Percentiles rank a stretch among this genome's conserved stretches.
Evolutionary conservation across 306 rosid species (phyloP).

Genomic region (Vigna unguiculata): DNA sequence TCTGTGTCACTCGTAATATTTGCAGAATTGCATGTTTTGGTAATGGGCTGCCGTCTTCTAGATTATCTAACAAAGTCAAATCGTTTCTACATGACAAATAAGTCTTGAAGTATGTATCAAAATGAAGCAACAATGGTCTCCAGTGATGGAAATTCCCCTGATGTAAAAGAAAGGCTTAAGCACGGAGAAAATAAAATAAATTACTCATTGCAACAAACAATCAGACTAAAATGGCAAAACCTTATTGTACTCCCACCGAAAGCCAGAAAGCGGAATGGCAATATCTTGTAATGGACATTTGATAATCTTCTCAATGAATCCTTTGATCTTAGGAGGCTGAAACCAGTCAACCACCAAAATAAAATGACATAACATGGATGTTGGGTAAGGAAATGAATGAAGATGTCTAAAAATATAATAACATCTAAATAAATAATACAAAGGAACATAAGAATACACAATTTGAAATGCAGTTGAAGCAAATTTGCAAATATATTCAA

Average conservation of each 20-base stretch:
- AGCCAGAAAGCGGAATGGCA: constrained; percentile 97
- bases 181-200: constrained; percentile 10
- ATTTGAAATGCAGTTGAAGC: constrained; percentile 21
- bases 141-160: constrained; percentile 99
- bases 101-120: constrained; percentile 95
- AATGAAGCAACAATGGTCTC: constrained; percentile 95
- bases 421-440: constrained; percentile 27
- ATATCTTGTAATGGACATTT: constrained; percentile 97
- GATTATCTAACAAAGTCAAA: constrained; percentile 85
- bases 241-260: constrained; percentile 95
- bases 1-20: constrained; percentile 95
- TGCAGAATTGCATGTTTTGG: constrained; percentile 94
- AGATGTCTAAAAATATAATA: constrained; percentile 1
- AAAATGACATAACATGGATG: constrained; percentile 22
- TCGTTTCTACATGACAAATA: constrained; percentile 88
- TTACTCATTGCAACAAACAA: constrained; percentile 12
- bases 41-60: constrained; percentile 90
- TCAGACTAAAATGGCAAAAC: constrained; percentile 64
- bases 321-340: constrained; percentile 94
- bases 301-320: constrained; percentile 91
- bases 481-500: constrained; percentile 1
- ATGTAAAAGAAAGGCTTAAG: constrained; percentile 43
- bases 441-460: constrained; percentile 18
- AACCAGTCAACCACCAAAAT: constrained; percentile 54
- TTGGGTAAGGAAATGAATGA: constrained; percentile 10